Base-by-base conservation (phyloP, 495 filamentous ascomycete genomes). In the Penicillium dipodomyicola region DNA sequence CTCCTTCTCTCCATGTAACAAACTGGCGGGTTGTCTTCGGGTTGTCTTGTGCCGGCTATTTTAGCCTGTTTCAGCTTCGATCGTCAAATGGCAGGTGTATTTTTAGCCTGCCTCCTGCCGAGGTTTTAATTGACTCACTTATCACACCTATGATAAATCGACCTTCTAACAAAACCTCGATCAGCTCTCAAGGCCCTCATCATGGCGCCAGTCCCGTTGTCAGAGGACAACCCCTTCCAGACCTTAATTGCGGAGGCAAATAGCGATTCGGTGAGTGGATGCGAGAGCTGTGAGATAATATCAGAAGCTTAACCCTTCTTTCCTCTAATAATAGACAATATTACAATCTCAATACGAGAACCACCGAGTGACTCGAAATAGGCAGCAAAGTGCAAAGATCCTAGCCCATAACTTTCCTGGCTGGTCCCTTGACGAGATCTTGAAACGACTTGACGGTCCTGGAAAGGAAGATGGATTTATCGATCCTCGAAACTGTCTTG, bases 401-500 rank as follows among this genome's bases (percentile, higher is more conserved):
- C 72, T 92, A 5, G 75, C 83, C 1, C 56, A 78, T 9, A 79
- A 83, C 20, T 93, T 92, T 59, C 57, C 68, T 0, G 89, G 86
- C 35, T 77, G 92, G 65, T 83, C 77, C 23, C 73, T 91, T 41
- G 92, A 96, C 63, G 80, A 81, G 0, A 83, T 89, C 27, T 77
- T 96, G 1, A 73, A 81, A 17, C 84, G 84, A 46, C 72, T 96
- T 15, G 77, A 83, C 56, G 79, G 87, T 39, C 82, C 80, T 1
- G 66, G 68, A 0, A 73, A 85, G 39, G 81, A 91, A 58, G 82
- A 88, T 32, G 81, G 80, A 4, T 90, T 84, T 65, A 42, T 74
- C 5, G 91, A 96, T 65, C 80, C 84, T 20, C 78, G 91, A 33
- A 75, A 96, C 62, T 94, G 90, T 67, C 77, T 96, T 27, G 86